Base-by-base conservation (phyloP, 169 alveolate genomes). In the Theileria annulata region DNA sequence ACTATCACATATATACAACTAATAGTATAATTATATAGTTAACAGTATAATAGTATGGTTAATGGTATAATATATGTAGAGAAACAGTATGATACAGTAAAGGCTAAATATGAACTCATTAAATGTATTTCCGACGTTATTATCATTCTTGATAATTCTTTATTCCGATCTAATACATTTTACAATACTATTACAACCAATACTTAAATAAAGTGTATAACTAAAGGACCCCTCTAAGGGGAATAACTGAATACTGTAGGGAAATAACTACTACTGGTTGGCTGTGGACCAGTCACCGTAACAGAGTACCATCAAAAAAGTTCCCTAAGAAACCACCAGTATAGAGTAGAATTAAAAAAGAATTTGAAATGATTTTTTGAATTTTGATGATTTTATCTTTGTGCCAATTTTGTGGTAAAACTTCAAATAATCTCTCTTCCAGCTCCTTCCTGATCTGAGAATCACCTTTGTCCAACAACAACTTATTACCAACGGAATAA, bases 81-180 rank as follows among this genome's bases (percentile, higher is more conserved):
- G 47, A 3, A 3, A 35, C 13, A 35, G 47, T 35, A 35, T 35
- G 47, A 35, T 70, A 84, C 90, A 49, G 75, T 84, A 60, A 77
- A 84, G 0, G 90, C 86, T 82, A 77, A 48, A 31, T 64, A 71
- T 27, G 80, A 48, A 69, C 87, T 77, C 68, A 84, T 54, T 21
- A 84, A 37, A 72, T 84, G 90, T n/a, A 77, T 84, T 49, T 84
- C 90, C 12, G 75, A 80, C 28, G 31, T 69, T 0, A 84, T 77
- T 33, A 84, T 76, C 31, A 75, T 30, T 35, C 75, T 82, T 9
- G 88, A 75, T 2, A 75, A 27, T 17, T 62, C 47, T 6, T 25
- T 19, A 15, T 82, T 72, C 10, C 75, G n/a, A 13, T 21, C 79
- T 25, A 25, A 21, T 27, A 58, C 3, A 35, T n/a, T n/a, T n/a